Evolutionary conservation across 352 stramenopile genomes (phyloP), one percentile per base, ranked within the genome.

Genomic region (Globisporangium takayamanum): DNA sequence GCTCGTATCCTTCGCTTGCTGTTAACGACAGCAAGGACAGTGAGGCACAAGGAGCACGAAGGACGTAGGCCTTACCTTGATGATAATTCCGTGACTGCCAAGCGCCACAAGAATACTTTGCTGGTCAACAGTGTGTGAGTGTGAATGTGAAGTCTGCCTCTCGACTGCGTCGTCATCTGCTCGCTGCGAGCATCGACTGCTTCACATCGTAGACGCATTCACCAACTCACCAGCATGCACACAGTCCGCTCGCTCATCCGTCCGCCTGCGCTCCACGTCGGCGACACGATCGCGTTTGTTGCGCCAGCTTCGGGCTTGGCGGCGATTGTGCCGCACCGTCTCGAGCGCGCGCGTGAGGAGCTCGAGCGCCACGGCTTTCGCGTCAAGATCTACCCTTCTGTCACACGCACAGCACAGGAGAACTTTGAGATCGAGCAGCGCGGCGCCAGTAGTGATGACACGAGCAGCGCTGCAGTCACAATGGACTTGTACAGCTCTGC

Each of bases 251-350:
- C 53, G 2, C 30, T 57, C 22, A 8, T 50, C 16, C 62, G 70
- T 11, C 54, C 75, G 22, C 56, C 57, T 18, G 67, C 68, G 4
- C 67, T 85, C 10, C 59, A 28, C 6, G 26, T 52, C 12, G 75
- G 75, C 14, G 70, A 76, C 57, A 86, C 70, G 20, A 75, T 86
- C 50, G 72, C 78, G 11, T 73, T 88, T 45, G 68, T 88, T 42
- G 72, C 73, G 36, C 75, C 78, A 22, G 57, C 78, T 11, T 78
- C 71, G 5, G 73, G 69, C 16, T 47, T 86, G 25, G 73, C 75
- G 3, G 68, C 72, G 18, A 48, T 74, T 10, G 66, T 73, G 20
- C 71, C 67, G 28, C 75, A 84, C 50, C 74, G 77, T 52, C 56
- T 86, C 14, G 20, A 65, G 3, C 70, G 78, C 60, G 73, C 78